Conservation (phyloP, 1,284 basidiomycete genomes). For the Ceraceosorus bombacis region DNA sequence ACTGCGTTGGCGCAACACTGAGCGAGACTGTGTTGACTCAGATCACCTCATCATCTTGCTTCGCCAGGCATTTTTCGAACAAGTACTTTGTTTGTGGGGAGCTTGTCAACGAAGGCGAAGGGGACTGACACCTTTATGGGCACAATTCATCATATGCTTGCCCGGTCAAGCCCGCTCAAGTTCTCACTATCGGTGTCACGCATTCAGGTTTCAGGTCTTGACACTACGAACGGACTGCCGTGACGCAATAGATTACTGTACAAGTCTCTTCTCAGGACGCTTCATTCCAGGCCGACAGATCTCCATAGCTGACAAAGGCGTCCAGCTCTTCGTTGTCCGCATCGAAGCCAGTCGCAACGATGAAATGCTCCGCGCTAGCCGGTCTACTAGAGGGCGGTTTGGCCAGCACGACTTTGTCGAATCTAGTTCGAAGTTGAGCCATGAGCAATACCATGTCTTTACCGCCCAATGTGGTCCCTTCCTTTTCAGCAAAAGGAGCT, state of each 20-base stretch:
- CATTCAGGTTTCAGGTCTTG: no score
- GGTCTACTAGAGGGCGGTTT: slow-evolving; percentile 47
- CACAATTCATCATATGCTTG: no score
- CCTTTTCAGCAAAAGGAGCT: slow-evolving; percentile 14
- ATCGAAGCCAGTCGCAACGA: slow-evolving; percentile 54
- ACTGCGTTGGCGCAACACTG: not conserved
- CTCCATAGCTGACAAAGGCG: not conserved
- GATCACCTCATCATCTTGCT: not conserved
- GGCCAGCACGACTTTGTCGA: slow-evolving; percentile 48
- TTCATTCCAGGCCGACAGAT: not conserved
- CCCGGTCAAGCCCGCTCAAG: no score
- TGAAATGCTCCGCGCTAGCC: slow-evolving; percentile 53
- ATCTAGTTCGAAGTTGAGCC: slow-evolving; percentile 49
- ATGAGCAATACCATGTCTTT: slow-evolving; percentile 24
- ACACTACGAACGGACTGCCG: no score
- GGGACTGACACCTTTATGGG: slow-evolving; percentile 5
- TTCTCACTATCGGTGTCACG: no score
- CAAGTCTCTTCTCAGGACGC: no score
- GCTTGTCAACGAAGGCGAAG: slow-evolving; percentile 37
- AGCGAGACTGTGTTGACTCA: not conserved
- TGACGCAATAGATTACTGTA: no score
- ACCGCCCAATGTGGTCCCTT: slow-evolving; percentile 17
- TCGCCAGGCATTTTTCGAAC: slow-evolving; percentile 28
- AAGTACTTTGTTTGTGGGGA: slow-evolving; percentile 45
- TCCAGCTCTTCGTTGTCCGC: not conserved